A percentile compares a stretch with the other conserved stretches of the same genome.
Conservation (phyloP, 192 early-diverging fungal genomes). For the Backusella parvicylindrica region DNA sequence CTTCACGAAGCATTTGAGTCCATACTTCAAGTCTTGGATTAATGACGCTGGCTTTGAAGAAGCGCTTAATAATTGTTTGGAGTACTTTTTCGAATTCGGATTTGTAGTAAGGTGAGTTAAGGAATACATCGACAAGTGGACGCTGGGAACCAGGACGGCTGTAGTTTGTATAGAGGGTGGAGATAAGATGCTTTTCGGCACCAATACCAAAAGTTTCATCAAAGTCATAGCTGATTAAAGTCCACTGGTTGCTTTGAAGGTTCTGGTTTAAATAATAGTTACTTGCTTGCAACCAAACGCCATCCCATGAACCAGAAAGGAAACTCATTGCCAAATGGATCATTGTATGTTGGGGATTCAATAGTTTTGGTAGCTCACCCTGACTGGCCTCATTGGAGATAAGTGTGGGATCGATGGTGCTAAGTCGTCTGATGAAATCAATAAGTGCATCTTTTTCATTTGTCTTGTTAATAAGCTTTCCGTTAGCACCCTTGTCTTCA, state of each 20-base stretch:
- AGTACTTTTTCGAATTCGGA: conserved; percentile 37
- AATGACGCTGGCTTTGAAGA: conserved; percentile 39
- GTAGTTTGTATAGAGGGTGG: conserved; percentile 31
- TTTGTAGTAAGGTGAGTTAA: conserved; percentile 32
- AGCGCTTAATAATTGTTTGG: conserved; percentile 30
- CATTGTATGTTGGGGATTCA: conserved; percentile 22
- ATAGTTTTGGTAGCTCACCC: conserved; percentile 11
- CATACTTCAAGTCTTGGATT: conserved; percentile 34
- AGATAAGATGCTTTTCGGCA: conserved; percentile 20
- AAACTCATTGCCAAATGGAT: conserved; percentile 36
- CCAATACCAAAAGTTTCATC: conserved; percentile 41
- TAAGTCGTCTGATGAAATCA: conserved; percentile 6
- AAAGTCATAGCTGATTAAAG: conserved; percentile 35
- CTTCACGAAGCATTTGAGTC: conserved; percentile 34
- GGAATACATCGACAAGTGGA: conserved; percentile 28
- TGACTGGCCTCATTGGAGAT: neutral
- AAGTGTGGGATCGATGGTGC: conserved; percentile 7
- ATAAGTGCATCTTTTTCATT: conserved; percentile 10
- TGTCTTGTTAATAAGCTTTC: conserved; percentile 1
- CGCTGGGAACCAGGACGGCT: conserved; percentile 24
- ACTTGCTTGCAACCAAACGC: conserved; percentile 31
- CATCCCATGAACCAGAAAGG: conserved; percentile 36
- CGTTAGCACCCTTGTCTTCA: conserved; percentile 14
- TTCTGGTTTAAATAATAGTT: conserved; percentile 40
- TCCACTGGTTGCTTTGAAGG: conserved; percentile 33